A percentile compares a stretch with the other conserved stretches of the same genome.
Conservation (phyloP, 345 rosid species). For the Acer campestre region DNA sequence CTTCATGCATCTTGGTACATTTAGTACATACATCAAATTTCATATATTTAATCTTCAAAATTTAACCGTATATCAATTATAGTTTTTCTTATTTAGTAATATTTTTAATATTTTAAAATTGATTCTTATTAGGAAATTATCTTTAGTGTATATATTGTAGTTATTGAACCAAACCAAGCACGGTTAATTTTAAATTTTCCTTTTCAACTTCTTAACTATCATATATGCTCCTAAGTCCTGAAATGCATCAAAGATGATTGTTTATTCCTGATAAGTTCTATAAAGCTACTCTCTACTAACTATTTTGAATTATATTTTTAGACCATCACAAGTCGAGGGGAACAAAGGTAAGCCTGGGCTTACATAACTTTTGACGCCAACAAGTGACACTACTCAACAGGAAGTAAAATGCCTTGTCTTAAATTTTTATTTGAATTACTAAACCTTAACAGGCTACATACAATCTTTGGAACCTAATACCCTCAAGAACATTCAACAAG, state of each 20-base stretch:
- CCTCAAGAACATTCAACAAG: conserved; percentile 12
- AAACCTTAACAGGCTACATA: background rate
- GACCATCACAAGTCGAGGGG: background rate
- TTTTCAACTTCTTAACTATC: too few relatives aligned
- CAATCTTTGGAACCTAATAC: background rate
- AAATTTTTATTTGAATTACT: background rate
- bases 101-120: background rate
- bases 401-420: background rate
- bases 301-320: background rate
- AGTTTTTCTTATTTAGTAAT: background rate
- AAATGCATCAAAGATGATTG: background rate
- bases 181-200: too few relatives aligned
- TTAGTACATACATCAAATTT: background rate
- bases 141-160: too few relatives aligned
- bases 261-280: background rate
- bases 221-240: too few relatives aligned
- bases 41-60: too few relatives aligned
- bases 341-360: background rate
- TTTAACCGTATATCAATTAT: background rate
- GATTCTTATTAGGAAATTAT: background rate
- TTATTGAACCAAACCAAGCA: too few relatives aligned
- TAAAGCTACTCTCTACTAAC: too few relatives aligned
- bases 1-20: background rate
- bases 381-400: background rate
- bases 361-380: background rate